A percentile compares a stretch with the other conserved stretches of the same genome.
Evolutionary conservation across 164 flowering plant species (phyloP).

Genomic region (Umbilicus rupestris): DNA sequence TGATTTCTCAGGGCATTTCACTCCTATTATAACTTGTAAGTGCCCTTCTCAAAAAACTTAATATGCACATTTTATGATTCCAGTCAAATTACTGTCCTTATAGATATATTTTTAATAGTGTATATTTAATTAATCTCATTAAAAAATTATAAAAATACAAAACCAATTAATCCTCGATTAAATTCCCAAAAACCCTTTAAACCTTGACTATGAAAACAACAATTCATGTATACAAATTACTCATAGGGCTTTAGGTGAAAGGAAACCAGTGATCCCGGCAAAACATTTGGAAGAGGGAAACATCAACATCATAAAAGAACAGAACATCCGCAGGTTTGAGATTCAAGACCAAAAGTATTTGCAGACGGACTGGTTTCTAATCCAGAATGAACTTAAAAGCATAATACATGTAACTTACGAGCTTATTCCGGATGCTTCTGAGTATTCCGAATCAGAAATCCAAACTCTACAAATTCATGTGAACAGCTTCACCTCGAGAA

Average conservation of each 20-base stretch:
- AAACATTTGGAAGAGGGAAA: not conserved
- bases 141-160: too few species aligned
- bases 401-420: not conserved
- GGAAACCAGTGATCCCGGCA: too few species aligned
- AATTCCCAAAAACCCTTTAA: too few species aligned
- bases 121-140: too few species aligned
- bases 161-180: too few species aligned
- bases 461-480: not conserved
- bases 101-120: too few species aligned
- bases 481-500: conserved; percentile 1
- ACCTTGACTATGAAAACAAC: too few species aligned
- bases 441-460: not conserved
- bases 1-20: conserved; percentile 56
- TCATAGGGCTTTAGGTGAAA: too few species aligned
- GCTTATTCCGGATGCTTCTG: not conserved
- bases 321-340: not conserved
- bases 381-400: not conserved
- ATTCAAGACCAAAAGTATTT: not conserved
- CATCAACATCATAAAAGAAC: not conserved
- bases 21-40: conserved; percentile 32
- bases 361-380: not conserved
- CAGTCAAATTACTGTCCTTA: too few species aligned
- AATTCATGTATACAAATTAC: too few species aligned
- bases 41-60: too few species aligned
- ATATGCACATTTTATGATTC: too few species aligned